phyloP scores from a whole-genome alignment of 2,329 filamentous ascomycete species.

The Bisporella sp. region DNA sequence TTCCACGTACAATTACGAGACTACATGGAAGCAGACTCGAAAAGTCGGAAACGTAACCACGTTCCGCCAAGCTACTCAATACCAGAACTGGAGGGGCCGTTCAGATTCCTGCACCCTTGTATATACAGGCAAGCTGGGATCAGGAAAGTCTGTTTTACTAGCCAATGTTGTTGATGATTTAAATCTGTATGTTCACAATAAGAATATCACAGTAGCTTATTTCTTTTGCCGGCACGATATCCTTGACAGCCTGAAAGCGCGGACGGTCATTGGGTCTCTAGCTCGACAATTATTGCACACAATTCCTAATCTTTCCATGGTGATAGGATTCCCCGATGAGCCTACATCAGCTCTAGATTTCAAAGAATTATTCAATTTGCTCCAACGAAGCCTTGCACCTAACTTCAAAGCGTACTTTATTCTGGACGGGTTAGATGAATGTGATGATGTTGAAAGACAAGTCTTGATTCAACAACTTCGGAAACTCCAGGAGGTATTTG shows the following conservation, averaged over 20 bases:
- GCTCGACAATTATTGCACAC: conserved; percentile 30
- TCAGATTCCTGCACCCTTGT: too few species aligned
- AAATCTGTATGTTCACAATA: too few species aligned
- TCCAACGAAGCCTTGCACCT: conserved; percentile 15
- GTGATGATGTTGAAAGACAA: conserved; percentile 9
- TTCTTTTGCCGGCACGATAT: too few species aligned
- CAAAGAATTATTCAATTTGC: conserved; percentile 16
- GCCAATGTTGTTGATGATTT: too few species aligned
- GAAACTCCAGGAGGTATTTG: conserved; percentile 18
- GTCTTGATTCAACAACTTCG: conserved; percentile 13
- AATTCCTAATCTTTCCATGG: conserved; percentile 16
- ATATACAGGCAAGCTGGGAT: too few species aligned
- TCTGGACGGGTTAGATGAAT: conserved; percentile 30
- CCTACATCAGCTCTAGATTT: conserved; percentile 8
- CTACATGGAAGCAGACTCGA: too few species aligned
- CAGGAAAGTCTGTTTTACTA: too few species aligned
- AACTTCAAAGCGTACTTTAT: conserved; percentile 25
- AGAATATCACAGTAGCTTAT: too few species aligned
- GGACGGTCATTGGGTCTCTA: conserved; percentile 28
- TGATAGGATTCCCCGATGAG: not conserved
- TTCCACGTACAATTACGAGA: too few species aligned
- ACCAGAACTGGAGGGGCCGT: too few species aligned
- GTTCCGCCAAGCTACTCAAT: too few species aligned
- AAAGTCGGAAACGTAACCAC: too few species aligned
- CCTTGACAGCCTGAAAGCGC: conserved; percentile 24